Percentiles rank a stretch among this genome's conserved stretches.
phyloP scores from a whole-genome alignment of 345 rosid genomes.

The Citrus reticulata region DNA sequence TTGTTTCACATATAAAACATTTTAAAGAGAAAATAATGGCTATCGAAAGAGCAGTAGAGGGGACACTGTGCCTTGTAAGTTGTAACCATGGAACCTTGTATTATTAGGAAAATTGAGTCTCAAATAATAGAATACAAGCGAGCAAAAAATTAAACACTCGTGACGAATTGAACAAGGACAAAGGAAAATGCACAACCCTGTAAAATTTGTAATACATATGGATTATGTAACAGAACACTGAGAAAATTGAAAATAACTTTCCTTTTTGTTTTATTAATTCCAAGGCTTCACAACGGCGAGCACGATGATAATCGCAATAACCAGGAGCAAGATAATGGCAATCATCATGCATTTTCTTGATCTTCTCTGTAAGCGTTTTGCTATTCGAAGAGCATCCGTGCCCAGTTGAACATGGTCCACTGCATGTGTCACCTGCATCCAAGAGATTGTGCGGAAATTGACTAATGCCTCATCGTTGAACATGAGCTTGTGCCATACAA shows the following conservation, averaged over 20 bases:
- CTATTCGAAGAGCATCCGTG: conserved; percentile 45
- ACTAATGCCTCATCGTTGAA: background rate
- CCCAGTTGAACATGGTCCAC: conserved; percentile 54
- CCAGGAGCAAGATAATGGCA: conserved; percentile 42
- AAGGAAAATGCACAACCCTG: background rate
- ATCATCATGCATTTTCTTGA: conserved; percentile 74
- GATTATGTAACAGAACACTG: background rate
- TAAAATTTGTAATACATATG: background rate
- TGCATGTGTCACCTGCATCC: conserved; percentile 44
- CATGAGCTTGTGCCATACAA: background rate
- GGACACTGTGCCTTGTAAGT: background rate
- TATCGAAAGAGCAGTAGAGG: background rate
- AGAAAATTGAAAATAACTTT: background rate
- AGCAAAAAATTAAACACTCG: background rate
- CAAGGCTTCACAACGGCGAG: conserved; percentile 58
- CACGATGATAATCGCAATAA: conserved; percentile 48
- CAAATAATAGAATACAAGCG: conserved; percentile 4
- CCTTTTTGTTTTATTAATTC: conserved; percentile 32
- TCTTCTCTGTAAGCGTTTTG: conserved; percentile 49
- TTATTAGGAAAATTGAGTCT: background rate
- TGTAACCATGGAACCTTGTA: background rate
- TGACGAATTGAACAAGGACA: background rate
- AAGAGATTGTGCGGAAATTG: background rate
- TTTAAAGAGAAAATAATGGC: background rate
- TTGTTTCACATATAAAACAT: too few species aligned